phyloP scores from a whole-genome alignment of 2,329 filamentous ascomycete genomes.

The Cladosporium sp. region DNA sequence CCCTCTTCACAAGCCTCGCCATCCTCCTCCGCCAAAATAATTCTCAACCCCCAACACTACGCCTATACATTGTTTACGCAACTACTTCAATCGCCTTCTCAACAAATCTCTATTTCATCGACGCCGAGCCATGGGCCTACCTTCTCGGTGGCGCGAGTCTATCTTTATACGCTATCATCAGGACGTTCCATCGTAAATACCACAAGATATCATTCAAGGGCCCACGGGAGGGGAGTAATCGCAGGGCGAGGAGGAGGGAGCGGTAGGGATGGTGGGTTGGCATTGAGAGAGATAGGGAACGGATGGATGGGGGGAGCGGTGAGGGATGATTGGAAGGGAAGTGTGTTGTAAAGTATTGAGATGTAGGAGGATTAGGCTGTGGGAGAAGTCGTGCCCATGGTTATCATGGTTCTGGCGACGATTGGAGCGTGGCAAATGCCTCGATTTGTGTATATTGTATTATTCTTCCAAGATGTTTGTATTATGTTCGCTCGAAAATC shows the following conservation, averaged over 20 bases:
- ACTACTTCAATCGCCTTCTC: background rate
- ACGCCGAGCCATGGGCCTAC: background rate
- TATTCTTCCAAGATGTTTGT: too few relatives aligned
- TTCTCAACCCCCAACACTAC: background rate
- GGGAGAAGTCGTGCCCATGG: too few relatives aligned
- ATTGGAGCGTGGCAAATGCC: too few relatives aligned
- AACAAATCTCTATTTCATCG: too few relatives aligned
- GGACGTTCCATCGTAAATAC: background rate
- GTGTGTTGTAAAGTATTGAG: too few relatives aligned
- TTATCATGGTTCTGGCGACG: too few relatives aligned
- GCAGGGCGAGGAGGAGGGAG: background rate
- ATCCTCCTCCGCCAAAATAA: background rate
- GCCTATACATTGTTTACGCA: background rate
- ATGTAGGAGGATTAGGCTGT: too few relatives aligned
- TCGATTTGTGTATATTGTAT: too few relatives aligned
- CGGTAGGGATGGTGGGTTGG: background rate
- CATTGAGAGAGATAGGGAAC: too few relatives aligned
- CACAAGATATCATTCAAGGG: background rate
- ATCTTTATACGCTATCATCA: background rate
- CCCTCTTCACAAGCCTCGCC: background rate
- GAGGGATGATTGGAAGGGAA: too few relatives aligned
- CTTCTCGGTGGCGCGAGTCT: background rate
- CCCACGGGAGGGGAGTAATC: background rate
- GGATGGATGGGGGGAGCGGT: background rate
- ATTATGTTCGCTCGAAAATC: too few relatives aligned